Percentiles rank a stretch among this genome's conserved stretches.
Evolutionary conservation across 805 yeast species (phyloP).

Genomic region (Kluyveromyces starmeri): DNA sequence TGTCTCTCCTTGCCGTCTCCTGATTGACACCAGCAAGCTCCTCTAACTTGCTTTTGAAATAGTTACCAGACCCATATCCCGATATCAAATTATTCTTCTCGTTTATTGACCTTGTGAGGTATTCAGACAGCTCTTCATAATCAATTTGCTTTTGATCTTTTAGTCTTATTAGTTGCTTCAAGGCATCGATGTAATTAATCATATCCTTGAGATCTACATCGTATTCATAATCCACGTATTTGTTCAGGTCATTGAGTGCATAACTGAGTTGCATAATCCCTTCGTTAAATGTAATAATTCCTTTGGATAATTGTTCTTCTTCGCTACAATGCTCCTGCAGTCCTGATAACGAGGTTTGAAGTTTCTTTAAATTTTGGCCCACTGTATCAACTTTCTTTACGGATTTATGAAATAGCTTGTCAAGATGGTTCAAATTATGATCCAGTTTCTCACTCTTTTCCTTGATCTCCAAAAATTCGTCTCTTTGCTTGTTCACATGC

Average conservation of each 20-base stretch:
- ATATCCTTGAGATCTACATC: constrained; percentile 77
- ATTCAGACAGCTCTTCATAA: constrained; percentile 76
- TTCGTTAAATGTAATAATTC: constrained; percentile 35
- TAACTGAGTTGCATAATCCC: constrained; percentile 38
- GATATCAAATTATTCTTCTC: constrained; percentile 52
- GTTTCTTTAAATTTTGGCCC: constrained; percentile 61
- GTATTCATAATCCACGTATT: constrained; percentile 66
- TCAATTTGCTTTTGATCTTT: constrained; percentile 90
- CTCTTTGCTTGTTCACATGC: constrained; percentile 54
- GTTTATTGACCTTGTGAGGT: constrained; percentile 56
- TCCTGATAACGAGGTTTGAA: constrained; percentile 60
- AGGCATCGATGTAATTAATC: constrained; percentile 64
- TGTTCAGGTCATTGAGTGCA: constrained; percentile 37
- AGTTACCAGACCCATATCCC: constrained; percentile 44
- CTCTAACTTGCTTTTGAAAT: constrained; percentile 48
- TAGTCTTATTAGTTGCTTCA: constrained; percentile 62
- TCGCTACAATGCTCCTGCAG: constrained; percentile 50
- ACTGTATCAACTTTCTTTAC: constrained; percentile 66
- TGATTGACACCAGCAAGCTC: constrained; percentile 57
- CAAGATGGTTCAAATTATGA: constrained; percentile 72
- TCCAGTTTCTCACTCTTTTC: constrained; percentile 78
- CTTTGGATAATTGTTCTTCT: constrained; percentile 17
- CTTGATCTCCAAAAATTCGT: constrained; percentile 74
- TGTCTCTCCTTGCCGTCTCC: constrained; percentile 44
- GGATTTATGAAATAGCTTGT: constrained; percentile 65